Conservation (phyloP, 2,329 filamentous ascomycete genomes). For the Scedosporium boydii region DNA sequence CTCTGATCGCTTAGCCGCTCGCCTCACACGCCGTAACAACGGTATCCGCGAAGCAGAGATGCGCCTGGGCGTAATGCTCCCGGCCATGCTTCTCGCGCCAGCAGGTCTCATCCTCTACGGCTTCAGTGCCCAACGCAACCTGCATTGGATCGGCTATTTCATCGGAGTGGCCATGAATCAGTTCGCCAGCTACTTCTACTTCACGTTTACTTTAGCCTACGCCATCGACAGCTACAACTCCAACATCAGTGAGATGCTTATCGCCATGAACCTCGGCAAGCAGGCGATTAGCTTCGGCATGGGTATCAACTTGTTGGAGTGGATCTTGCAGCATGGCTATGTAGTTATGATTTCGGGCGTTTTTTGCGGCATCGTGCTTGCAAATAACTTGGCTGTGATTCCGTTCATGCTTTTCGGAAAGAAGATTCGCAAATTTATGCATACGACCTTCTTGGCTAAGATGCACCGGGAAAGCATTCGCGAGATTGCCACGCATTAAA, state of each 20-base stretch:
- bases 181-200: constrained; percentile 43
- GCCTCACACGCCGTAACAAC: constrained; percentile 30
- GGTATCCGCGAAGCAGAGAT: constrained; percentile 40
- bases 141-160: constrained; percentile 38
- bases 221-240: constrained; percentile 49
- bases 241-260: constrained; percentile 54
- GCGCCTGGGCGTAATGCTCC: constrained; percentile 28
- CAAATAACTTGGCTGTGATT: constrained; percentile 37
- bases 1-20: constrained; percentile 32
- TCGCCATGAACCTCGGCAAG: constrained; percentile 48
- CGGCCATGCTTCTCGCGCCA: constrained; percentile 27
- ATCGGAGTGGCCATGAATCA: constrained; percentile 37
- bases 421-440: constrained; percentile 34
- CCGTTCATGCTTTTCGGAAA: constrained; percentile 43
- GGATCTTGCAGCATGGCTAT: constrained; percentile 39
- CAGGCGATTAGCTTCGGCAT: constrained; percentile 46
- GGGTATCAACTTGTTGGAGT: constrained; percentile 38
- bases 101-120: constrained; percentile 33
- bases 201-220: constrained; percentile 50
- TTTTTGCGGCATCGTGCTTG: constrained; percentile 36
- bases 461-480: constrained; percentile 28
- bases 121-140: constrained; percentile 23
- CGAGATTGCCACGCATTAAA: constrained; percentile 16
- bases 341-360: constrained; percentile 40
- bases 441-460: constrained; percentile 35